Conservation (phyloP, 257 asterid species). For the Capsicum baccatum region DNA sequence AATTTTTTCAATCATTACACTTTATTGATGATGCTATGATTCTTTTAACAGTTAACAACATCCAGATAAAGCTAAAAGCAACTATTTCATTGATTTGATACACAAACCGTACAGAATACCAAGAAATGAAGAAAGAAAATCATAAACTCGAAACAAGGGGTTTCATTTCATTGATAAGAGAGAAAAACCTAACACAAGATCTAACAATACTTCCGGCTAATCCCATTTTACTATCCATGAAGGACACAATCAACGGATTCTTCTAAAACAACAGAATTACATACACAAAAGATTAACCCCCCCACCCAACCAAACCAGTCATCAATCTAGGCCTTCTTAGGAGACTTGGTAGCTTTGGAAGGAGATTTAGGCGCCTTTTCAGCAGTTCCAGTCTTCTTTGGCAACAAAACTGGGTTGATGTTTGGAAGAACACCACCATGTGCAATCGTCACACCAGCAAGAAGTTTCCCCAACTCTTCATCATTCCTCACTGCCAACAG, state of each 20-base stretch:
- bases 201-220: background rate
- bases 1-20: too few species aligned
- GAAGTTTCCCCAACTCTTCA: conserved; percentile 37
- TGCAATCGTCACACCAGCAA: conserved; percentile 39
- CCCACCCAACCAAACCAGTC: too few species aligned
- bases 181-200: background rate
- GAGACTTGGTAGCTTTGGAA: conserved; percentile 30
- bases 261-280: background rate
- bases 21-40: too few species aligned
- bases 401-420: conserved; percentile 39
- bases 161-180: conserved; percentile 31
- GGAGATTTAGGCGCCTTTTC: conserved; percentile 30
- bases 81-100: background rate
- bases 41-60: background rate
- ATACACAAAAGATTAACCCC: background rate
- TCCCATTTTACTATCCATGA: background rate
- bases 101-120: background rate
- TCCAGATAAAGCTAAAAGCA: background rate
- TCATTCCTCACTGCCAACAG: conserved; percentile 40
- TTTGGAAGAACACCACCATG: conserved; percentile 42
- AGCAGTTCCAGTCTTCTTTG: conserved; percentile 28
- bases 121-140: background rate
- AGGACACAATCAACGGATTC: background rate
- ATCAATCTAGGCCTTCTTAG: conserved; percentile 29
- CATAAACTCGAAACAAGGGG: background rate